Evolutionary conservation across 2,329 filamentous ascomycete genomes (phyloP).

Genomic region (Magnaporthiopsis incrustans): DNA sequence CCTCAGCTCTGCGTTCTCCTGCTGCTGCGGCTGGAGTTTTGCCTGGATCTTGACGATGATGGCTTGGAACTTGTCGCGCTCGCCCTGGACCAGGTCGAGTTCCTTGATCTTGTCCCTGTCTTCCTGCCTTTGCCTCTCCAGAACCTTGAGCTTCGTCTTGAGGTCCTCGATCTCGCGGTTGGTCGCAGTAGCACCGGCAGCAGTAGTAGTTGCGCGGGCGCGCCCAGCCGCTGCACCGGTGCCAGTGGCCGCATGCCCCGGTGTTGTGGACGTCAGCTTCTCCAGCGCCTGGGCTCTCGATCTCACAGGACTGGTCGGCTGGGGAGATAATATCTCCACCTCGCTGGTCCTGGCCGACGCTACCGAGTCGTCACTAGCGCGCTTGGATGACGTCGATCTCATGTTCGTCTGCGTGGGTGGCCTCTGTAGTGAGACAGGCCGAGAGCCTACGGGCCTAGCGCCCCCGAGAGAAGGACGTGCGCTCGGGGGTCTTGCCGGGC

Average conservation of each 20-base stretch:
- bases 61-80: constrained; percentile 69
- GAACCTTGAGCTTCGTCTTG: constrained; percentile 75
- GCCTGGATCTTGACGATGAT: constrained; percentile 87
- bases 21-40: constrained; percentile 79
- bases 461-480: constrained; percentile 31
- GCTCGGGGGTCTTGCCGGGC: constrained; percentile 29
- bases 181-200: constrained; percentile 39
- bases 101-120: constrained; percentile 78
- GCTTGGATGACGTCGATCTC: constrained; percentile 30
- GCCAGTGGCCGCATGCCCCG: constrained; percentile 7
- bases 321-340: constrained; percentile 40
- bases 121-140: constrained; percentile 81
- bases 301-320: constrained; percentile 41
- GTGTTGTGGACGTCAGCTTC: constrained; percentile 31
- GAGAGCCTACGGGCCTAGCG: constrained; percentile 23
- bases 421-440: constrained; percentile 20
- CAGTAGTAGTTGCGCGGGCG: constrained; percentile 12
- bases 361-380: constrained; percentile 24
- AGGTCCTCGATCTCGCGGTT: constrained; percentile 74
- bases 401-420: constrained; percentile 34
- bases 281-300: constrained; percentile 44
- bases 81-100: constrained; percentile 66
- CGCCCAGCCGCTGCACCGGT: constrained; percentile 2
- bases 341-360: constrained; percentile 36
- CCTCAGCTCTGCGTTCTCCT: constrained; percentile 69